phyloP scores from a whole-genome alignment of 768 basidiomycete genomes.

The Cystobasidium ongulense region DNA sequence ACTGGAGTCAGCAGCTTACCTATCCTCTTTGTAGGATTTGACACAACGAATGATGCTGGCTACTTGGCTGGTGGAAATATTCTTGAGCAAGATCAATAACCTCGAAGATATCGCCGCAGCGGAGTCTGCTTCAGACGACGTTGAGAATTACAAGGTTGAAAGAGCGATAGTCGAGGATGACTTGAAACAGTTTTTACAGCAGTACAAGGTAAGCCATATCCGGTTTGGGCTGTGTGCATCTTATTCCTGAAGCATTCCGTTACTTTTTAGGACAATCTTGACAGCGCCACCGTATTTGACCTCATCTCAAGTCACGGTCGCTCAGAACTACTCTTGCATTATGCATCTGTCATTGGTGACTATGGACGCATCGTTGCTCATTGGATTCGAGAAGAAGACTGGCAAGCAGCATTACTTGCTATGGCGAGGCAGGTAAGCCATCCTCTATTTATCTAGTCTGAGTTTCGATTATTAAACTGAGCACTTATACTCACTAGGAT shows the following conservation, averaged over 20 bases:
- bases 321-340: constrained; percentile 84
- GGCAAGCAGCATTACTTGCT: constrained; percentile 81
- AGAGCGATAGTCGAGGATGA: constrained; percentile 81
- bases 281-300: constrained; percentile 77
- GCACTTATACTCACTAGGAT: constrained; percentile 50
- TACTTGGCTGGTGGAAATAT: constrained; percentile 96
- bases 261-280: constrained; percentile 61
- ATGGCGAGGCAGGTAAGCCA: constrained; percentile 71
- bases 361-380: constrained; percentile 76
- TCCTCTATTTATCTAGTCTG: constrained; percentile 2
- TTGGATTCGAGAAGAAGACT: constrained; percentile 85
- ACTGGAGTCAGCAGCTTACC: neutral
- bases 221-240: neutral
- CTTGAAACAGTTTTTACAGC: constrained; percentile 80
- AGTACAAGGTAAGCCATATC: constrained; percentile 64
- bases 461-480: neutral
- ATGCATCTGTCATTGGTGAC: constrained; percentile 72
- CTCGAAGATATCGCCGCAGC: constrained; percentile 88
- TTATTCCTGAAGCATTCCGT: neutral
- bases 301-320: constrained; percentile 88
- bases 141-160: constrained; percentile 74
- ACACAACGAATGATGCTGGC: constrained; percentile 96
- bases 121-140: constrained; percentile 55
- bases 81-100: constrained; percentile 90
- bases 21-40: constrained; percentile 55